Conservation (phyloP, 1,139 yeast genomes). For the Ogataea hybrid region DNA sequence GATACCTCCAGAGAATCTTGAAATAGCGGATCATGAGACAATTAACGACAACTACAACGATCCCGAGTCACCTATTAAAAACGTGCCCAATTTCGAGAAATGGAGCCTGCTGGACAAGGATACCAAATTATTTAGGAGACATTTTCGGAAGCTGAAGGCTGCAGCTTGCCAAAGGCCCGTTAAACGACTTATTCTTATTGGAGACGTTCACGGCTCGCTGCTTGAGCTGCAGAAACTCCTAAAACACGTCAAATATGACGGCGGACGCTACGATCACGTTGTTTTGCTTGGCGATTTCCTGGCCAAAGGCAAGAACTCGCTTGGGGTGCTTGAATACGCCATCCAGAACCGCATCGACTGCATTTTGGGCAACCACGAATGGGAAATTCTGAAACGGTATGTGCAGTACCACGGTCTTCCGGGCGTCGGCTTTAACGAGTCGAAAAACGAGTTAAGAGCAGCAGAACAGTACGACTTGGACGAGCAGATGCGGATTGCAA, state of each 20-base stretch:
- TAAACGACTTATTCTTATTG: conserved; percentile 63
- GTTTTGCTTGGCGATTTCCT: conserved; percentile 81
- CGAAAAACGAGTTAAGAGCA: conserved; percentile 11
- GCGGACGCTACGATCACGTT: conserved; percentile 49
- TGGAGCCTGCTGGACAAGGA: conserved; percentile 19
- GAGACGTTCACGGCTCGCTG: conserved; percentile 87
- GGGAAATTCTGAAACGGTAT: conserved; percentile 59
- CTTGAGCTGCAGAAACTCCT: conserved; percentile 53
- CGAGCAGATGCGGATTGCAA: conserved; percentile 61
- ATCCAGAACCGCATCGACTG: conserved; percentile 62
- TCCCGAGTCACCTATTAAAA: conserved; percentile 26
- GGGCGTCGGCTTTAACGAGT: conserved; percentile 21
- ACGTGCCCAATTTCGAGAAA: conserved; percentile 24
- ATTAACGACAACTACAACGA: neutral
- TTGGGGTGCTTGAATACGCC: conserved; percentile 65
- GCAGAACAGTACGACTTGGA: conserved; percentile 39
- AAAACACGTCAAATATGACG: conserved; percentile 42
- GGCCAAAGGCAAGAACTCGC: conserved; percentile 79
- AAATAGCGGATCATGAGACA: neutral
- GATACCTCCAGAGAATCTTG: conserved; percentile 12
- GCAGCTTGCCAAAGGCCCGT: conserved; percentile 9
- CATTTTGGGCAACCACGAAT: conserved; percentile 88
- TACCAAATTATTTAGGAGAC: conserved; percentile 19
- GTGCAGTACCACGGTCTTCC: conserved; percentile 54
- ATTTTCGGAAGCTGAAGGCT: conserved; percentile 17